Evolutionary conservation across 2,329 filamentous ascomycete species (phyloP), one percentile per base, ranked within the genome.

Genomic region (Laburnicola sp.): DNA sequence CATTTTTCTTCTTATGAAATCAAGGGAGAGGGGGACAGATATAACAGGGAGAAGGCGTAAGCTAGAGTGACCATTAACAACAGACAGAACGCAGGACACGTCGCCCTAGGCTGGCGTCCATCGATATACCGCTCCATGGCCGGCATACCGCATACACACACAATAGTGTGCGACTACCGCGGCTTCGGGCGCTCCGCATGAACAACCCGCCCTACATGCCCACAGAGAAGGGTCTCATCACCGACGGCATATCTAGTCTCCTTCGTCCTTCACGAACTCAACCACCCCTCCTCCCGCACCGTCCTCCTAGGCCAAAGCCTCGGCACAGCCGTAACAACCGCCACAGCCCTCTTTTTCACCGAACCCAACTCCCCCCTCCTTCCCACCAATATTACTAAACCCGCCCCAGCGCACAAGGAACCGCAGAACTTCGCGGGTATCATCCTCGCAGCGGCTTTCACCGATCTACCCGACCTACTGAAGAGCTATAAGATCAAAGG

Each of bases 131-230:
- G 91, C 61, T 81, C 86, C 38, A 77, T 96, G 36, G 84, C 91
- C 3, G 83, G 87, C 45, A 84, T 86, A 31, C 69, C 79, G 0
- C 78, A 82, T 49, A 83, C 91, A 48, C 92, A 97, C 67, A 82
- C 96, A 38, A 78, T 97, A n/a, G 84, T 90, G 34, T 85, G 96
- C 63, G 91, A 96, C 76, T 97, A 97, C 73, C 87, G 92, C 16
- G 92, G 92, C 5, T 97, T 90, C 62, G 92, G 91, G 0, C 80
- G 83, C 34, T 94, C 89, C 6, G 86, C 0, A 91, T 93, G n/a
- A 76, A 74, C 3, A 69, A 71, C 41, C 16, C 16, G 9, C 57
- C 3, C 68, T 56, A 69, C 45, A 55, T 69, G 31, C 93, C 93
- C 0, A 87, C 86, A 0, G 93, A 97, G 74, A 75, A 81, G 31